Conservation (phyloP, 768 basidiomycete species). For the Leccinum disarticulatum region DNA sequence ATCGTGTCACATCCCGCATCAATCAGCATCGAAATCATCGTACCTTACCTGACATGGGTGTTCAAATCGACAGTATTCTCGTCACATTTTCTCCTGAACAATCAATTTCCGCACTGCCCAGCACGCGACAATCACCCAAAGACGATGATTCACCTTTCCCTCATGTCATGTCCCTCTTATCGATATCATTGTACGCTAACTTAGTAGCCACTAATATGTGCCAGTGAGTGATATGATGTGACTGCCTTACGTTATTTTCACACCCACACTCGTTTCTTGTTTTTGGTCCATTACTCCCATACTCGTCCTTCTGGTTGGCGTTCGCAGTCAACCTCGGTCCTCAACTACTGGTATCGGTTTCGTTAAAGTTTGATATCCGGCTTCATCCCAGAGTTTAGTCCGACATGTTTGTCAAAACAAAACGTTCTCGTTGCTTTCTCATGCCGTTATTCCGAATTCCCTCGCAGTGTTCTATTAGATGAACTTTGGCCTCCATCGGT, state of each 20-base stretch:
- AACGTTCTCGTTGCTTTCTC: neutral
- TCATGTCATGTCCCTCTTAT: constrained; percentile 3
- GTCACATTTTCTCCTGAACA: neutral
- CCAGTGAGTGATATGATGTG: too few relatives aligned
- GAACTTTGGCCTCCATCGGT: neutral
- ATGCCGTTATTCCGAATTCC: neutral
- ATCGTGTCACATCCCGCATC: constrained; percentile 11
- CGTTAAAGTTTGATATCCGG: neutral
- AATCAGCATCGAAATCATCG: constrained; percentile 5
- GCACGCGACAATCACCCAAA: constrained; percentile 9
- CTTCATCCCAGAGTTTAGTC: neutral
- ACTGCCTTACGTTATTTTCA: constrained; percentile 16
- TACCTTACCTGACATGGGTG: too few relatives aligned
- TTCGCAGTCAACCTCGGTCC: neutral
- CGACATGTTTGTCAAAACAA: neutral
- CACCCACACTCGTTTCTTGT: constrained; percentile 8
- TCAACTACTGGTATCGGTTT: neutral
- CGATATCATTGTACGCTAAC: constrained; percentile 1
- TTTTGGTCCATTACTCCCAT: constrained; percentile 5
- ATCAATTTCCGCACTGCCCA: constrained; percentile 18
- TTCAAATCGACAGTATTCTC: neutral
- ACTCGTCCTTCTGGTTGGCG: neutral
- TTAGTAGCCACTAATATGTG: neutral
- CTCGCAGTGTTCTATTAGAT: neutral
- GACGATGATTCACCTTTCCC: constrained; percentile 2